Conservation (phyloP, 805 yeast species). For the Starmerella kuoi region DNA sequence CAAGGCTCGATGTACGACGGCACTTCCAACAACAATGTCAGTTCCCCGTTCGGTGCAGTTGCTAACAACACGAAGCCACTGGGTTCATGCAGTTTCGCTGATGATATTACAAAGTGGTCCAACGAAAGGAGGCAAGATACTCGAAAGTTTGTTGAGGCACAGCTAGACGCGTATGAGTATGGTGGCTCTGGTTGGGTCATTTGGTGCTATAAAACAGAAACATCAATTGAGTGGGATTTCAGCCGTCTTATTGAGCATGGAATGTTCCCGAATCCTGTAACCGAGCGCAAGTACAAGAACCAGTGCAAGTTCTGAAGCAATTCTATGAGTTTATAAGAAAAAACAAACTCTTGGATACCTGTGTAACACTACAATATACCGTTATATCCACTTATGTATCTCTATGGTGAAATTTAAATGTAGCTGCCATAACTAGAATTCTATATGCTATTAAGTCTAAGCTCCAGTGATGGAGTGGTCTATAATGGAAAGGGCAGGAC, state of each 20-base stretch:
- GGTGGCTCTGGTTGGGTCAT: slow-evolving; percentile 66
- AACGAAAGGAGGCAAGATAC: slow-evolving; percentile 42
- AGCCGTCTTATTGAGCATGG: slow-evolving; percentile 43
- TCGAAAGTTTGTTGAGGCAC: slow-evolving; percentile 74
- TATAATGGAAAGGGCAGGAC: too few relatives aligned
- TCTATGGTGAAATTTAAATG: too few relatives aligned
- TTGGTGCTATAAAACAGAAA: slow-evolving; percentile 90
- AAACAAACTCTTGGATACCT: too few relatives aligned
- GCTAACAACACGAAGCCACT: slow-evolving; percentile 35
- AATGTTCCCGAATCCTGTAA: slow-evolving; percentile 70
- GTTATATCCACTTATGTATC: too few relatives aligned
- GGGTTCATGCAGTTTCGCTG: slow-evolving; percentile 51
- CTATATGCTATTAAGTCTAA: too few relatives aligned
- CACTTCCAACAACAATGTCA: too few relatives aligned
- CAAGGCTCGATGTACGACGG: slow-evolving; percentile 75
- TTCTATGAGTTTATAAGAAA: too few relatives aligned
- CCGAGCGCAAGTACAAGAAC: slow-evolving; percentile 53
- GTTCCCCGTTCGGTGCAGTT: too few relatives aligned
- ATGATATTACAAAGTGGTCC: slow-evolving; percentile 43
- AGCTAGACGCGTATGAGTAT: slow-evolving; percentile 69
- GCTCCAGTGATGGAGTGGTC: too few relatives aligned
- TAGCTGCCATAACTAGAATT: too few relatives aligned
- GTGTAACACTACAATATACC: too few relatives aligned
- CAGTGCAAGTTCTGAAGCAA: slow-evolving; percentile 42
- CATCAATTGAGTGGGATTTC: slow-evolving; percentile 76